Evolutionary conservation across 495 filamentous ascomycete genomes (phyloP), one percentile per base, ranked within the genome.

Genomic region (Aspergillus steynii): DNA sequence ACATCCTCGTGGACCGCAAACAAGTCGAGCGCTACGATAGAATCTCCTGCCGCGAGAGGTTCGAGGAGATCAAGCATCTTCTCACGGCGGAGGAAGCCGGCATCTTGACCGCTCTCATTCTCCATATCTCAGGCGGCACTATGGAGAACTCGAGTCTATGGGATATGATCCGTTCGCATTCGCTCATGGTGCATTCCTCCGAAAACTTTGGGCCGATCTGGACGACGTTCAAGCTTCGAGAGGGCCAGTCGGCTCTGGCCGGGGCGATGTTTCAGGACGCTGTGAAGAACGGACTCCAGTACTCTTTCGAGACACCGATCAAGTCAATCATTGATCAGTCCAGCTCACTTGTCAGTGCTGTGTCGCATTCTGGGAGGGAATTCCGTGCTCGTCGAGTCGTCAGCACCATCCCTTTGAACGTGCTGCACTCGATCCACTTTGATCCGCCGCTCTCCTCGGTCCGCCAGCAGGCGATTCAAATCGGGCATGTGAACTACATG

Each of bases 321-420:
- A 60, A 29, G 25, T 60, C 58, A 8, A 61, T 69, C 32, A 37
- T 50, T 28, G 66, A 69, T 9, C 34, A 20, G 9, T 12, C 48
- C n/a, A 37, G 37, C 10, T 50, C 48, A 27, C 25, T 46, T 50
- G 56, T 29, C 27, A n/a, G n/a, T 28, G 45, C 62, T 5, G 28
- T n/a, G 2, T 49, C 52, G 12, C 20, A 49, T 25, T 34, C 56
- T 37, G 56, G 57, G 4, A 50, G 53, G 27, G 42, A n/a, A 3
- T 61, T 56, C 53, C 28, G 49, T 9, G 66, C 66, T 6, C 52
- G 53, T 10, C 54, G 54, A 20, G 58, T 69, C 5, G 42, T 75
- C 5, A 60, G 60, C 55, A 69, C 72, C 12, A 64, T 70, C 9
- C 71, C 72, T 0, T 48, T 73, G 10, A 66, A 69, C 47, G 60